phyloP scores from a whole-genome alignment of 2,329 filamentous ascomycete species.

The Alternaria alternata region DNA sequence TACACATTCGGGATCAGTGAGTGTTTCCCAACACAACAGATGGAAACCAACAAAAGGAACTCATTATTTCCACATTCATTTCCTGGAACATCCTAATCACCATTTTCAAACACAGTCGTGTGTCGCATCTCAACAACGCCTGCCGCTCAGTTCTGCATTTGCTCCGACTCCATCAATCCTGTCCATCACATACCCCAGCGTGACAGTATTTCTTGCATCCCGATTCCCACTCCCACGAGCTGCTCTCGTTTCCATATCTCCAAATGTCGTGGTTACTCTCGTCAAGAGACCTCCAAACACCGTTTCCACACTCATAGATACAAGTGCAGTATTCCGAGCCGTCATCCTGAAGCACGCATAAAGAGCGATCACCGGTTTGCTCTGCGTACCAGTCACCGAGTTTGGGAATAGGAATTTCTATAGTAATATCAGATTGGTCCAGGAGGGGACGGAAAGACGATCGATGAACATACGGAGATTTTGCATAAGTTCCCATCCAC shows the following conservation, averaged over 20 bases:
- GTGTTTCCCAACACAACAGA: background rate
- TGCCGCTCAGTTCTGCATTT: background rate
- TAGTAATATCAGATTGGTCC: background rate
- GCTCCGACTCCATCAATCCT: background rate
- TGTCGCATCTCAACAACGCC: background rate
- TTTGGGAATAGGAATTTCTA: slow-evolving; percentile 20
- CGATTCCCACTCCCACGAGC: background rate
- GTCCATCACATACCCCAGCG: slow-evolving; percentile 23
- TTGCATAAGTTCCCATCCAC: slow-evolving; percentile 25
- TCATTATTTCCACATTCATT: background rate
- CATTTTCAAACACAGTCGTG: background rate
- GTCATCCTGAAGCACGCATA: slow-evolving; percentile 9
- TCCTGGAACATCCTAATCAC: background rate
- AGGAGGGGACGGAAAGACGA: background rate
- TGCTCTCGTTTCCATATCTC: background rate
- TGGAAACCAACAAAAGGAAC: background rate
- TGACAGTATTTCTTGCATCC: slow-evolving; percentile 30
- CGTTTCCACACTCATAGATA: slow-evolving; percentile 30
- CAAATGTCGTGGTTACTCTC: background rate
- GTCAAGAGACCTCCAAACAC: slow-evolving; percentile 14
- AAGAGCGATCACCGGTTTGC: slow-evolving; percentile 23
- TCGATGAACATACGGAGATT: slow-evolving; percentile 5
- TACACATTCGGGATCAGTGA: background rate
- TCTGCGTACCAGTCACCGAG: slow-evolving; percentile 19
- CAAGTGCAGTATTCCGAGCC: slow-evolving; percentile 25